A percentile compares a stretch with the other conserved stretches of the same genome.
These are phyloP conservation scores for Heliocybe sulcata DNA, from an alignment of 1,284 basidiomycete genomes.

Conservation along the genomic window DNA sequence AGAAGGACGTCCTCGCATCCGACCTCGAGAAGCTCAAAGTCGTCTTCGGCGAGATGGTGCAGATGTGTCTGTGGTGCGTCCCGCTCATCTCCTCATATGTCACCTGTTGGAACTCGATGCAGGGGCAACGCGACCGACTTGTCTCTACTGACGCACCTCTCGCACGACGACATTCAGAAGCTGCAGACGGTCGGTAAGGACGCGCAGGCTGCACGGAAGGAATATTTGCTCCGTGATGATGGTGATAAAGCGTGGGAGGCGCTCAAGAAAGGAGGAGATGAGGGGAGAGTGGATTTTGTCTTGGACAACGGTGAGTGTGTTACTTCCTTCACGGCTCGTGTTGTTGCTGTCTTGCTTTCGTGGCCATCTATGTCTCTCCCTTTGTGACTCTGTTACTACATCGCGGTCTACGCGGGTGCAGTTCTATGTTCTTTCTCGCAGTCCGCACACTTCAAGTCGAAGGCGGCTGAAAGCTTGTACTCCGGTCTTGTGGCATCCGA, in stretches of 20 bases:
- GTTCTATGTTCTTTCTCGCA: too few species aligned
- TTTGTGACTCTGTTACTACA: too few species aligned
- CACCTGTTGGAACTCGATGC: background rate
- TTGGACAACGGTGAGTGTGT: slow-evolving; percentile 76
- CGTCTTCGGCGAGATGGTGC: slow-evolving; percentile 79
- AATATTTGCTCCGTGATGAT: slow-evolving; percentile 84
- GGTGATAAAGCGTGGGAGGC: slow-evolving; percentile 69
- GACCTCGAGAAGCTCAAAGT: slow-evolving; percentile 50
- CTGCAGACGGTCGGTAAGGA: slow-evolving; percentile 80
- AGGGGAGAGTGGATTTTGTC: slow-evolving; percentile 77
- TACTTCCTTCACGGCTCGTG: background rate
- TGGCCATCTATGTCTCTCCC: too few species aligned
- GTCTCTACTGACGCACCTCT: slow-evolving; percentile 76
- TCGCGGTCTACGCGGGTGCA: too few species aligned
- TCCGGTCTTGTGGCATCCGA: too few species aligned
- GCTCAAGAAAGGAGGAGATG: slow-evolving; percentile 24
- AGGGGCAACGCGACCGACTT: slow-evolving; percentile 90
- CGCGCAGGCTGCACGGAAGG: slow-evolving; percentile 64
- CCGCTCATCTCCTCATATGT: background rate
- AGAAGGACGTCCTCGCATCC: slow-evolving; percentile 34
- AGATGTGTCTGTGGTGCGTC: slow-evolving; percentile 79
- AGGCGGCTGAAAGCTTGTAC: too few species aligned
- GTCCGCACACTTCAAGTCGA: too few species aligned
- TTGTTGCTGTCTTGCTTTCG: background rate
- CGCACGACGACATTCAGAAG: slow-evolving; percentile 74